Conservation (phyloP, 345 rosid species). For the Hypericum perforatum region DNA sequence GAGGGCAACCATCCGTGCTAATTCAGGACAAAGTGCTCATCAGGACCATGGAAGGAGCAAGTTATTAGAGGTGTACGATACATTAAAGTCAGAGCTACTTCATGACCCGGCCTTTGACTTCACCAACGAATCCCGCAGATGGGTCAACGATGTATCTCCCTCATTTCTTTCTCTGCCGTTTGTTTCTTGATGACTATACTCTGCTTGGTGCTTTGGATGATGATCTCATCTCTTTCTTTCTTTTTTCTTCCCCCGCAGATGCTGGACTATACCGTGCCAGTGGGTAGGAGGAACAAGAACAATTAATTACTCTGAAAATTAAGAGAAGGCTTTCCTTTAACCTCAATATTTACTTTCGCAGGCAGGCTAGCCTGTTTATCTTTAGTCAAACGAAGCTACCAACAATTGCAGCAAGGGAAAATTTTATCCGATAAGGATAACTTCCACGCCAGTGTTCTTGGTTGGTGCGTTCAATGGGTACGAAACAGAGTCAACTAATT, state of each 20-base stretch:
- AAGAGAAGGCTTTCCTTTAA: no score
- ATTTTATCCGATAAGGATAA: slow-evolving; percentile 55
- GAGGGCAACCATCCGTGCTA: no score
- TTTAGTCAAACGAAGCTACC: slow-evolving; percentile 73
- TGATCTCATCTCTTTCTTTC: no score
- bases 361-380: slow-evolving; percentile 89
- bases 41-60: no score
- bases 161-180: no score
- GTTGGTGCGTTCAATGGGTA: slow-evolving; percentile 97
- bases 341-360: slow-evolving; percentile 14
- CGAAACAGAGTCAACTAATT: not conserved
- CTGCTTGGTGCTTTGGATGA: no score
- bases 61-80: not conserved
- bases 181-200: no score
- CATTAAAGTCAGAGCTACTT: not conserved
- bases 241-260: not conserved
- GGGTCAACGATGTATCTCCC: not conserved
- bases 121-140: not conserved
- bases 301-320: no score
- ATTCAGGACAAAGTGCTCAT: no score
- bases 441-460: slow-evolving; percentile 62
- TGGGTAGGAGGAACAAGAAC: not conserved
- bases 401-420: slow-evolving; percentile 48
- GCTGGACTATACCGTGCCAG: slow-evolving; percentile 8
- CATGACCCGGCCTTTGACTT: slow-evolving; percentile 6